Percentiles rank a stretch among this genome's conserved stretches.
These are phyloP conservation scores for Trichosporon faecale DNA, from an alignment of 1,284 basidiomycete genomes.

Conservation along the genomic window DNA sequence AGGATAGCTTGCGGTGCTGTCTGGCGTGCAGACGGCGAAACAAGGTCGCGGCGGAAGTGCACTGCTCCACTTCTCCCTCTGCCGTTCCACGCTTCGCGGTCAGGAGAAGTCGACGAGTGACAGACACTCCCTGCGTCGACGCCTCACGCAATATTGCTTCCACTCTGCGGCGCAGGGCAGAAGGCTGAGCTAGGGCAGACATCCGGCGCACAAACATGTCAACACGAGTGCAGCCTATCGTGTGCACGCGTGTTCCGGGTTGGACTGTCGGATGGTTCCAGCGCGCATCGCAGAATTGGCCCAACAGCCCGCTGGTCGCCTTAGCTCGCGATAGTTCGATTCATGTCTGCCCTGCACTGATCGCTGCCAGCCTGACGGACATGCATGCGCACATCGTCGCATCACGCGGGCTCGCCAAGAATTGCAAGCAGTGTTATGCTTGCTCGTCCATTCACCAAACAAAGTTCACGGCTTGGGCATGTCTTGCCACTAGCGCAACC, in stretches of 20 bases:
- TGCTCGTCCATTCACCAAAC: not conserved
- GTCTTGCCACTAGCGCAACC: not conserved
- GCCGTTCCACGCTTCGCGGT: not conserved
- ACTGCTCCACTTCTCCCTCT: not conserved
- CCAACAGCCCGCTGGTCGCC: not conserved
- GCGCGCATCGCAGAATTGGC: not conserved
- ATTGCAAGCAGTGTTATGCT: not conserved
- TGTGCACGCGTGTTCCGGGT: not conserved
- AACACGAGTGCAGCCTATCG: not conserved
- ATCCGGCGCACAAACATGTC: not conserved
- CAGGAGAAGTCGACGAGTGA: not conserved
- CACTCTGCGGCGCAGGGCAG: not conserved
- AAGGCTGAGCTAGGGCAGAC: not conserved
- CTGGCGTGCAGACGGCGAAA: not conserved
- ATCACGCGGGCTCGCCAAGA: not conserved
- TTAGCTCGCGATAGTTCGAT: not conserved
- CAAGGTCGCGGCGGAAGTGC: not conserved
- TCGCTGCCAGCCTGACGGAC: not conserved
- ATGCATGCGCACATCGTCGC: not conserved
- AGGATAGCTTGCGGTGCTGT: not conserved
- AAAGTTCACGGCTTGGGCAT: not conserved
- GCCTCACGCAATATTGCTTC: not conserved
- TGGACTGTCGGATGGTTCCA: not conserved
- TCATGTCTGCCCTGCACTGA: not conserved
- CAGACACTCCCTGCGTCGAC: not conserved